phyloP scores from a whole-genome alignment of 2,329 filamentous ascomycete species.

The Claviceps lovelessii region DNA sequence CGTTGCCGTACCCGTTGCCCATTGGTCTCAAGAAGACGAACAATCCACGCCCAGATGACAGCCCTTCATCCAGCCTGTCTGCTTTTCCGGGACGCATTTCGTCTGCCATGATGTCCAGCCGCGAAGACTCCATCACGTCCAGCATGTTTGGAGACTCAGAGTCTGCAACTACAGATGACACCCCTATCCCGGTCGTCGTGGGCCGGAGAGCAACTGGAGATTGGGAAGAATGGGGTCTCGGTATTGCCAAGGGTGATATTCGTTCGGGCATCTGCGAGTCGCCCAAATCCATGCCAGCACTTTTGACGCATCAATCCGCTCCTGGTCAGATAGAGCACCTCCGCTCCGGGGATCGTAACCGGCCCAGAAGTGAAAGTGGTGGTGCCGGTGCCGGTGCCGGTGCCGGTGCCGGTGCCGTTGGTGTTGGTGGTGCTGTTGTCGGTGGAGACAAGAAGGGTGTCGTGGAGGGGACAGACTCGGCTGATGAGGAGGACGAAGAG shows the following conservation, averaged over 20 bases:
- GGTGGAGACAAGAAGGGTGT: slow-evolving; percentile 47
- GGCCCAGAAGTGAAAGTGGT: slow-evolving; percentile 57
- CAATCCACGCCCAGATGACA: slow-evolving; percentile 55
- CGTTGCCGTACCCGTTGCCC: slow-evolving; percentile 44
- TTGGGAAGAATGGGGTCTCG: slow-evolving; percentile 65
- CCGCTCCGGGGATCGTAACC: slow-evolving; percentile 59
- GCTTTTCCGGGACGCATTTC: slow-evolving; percentile 54
- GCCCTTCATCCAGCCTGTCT: slow-evolving; percentile 68
- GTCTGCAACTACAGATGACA: slow-evolving; percentile 61
- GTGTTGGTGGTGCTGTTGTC: slow-evolving; percentile 31
- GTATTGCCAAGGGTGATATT: slow-evolving; percentile 54
- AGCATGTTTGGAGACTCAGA: slow-evolving; percentile 81
- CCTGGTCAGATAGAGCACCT: slow-evolving; percentile 44
- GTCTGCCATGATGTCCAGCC: slow-evolving; percentile 66
- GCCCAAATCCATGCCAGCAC: slow-evolving; percentile 33
- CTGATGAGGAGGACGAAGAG: slow-evolving; percentile 91
- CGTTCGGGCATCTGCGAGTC: slow-evolving; percentile 19
- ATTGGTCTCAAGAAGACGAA: slow-evolving; percentile 53
- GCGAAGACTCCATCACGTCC: slow-evolving; percentile 78
- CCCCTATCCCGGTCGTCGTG: slow-evolving; percentile 53
- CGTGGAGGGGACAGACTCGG: slow-evolving; percentile 66
- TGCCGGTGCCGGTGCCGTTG: slow-evolving; percentile 12
- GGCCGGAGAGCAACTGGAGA: slow-evolving; percentile 61
- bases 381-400: slow-evolving; percentile 31
- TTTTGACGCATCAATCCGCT: slow-evolving; percentile 49